Evolutionary conservation across 208 protist species (phyloP).

Genomic region (Trypanosoma lewisi): DNA sequence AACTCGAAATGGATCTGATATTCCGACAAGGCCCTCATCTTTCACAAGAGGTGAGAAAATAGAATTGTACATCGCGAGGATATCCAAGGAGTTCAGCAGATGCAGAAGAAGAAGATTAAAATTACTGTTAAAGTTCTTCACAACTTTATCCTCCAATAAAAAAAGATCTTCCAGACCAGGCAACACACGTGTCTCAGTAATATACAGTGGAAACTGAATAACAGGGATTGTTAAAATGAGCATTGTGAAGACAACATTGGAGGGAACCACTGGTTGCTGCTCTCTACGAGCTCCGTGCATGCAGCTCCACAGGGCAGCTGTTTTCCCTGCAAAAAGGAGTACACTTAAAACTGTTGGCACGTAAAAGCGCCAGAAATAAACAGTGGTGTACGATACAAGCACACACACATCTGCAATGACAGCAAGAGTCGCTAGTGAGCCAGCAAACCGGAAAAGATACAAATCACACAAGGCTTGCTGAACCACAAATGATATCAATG

Average conservation of each 20-base stretch:
- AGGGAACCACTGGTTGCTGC: background rate
- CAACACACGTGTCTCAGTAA: background rate
- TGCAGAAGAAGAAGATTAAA: constrained; percentile 28
- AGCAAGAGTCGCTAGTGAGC: background rate
- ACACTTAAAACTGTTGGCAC: constrained; percentile 4
- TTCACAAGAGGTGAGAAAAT: background rate
- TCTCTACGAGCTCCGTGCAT: background rate
- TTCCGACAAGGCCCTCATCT: background rate
- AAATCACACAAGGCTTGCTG: constrained; percentile 19
- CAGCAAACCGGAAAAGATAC: constrained; percentile 13
- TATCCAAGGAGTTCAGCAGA: constrained; percentile 24
- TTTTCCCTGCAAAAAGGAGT: constrained; percentile 18
- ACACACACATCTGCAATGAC: constrained; percentile 15
- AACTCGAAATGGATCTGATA: constrained; percentile 14
- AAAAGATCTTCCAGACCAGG: background rate
- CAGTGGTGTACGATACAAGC: constrained; percentile 3
- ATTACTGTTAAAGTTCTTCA: constrained; percentile 24
- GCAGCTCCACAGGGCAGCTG: constrained; percentile 9
- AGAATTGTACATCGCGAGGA: constrained; percentile 24
- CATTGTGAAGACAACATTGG: constrained; percentile 10
- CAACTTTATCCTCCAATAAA: constrained; percentile 7
- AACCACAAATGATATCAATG: constrained; percentile 8
- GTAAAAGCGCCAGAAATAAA: background rate
- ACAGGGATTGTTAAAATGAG: constrained; percentile 23
- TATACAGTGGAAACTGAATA: constrained; percentile 26